phyloP scores from a whole-genome alignment of 148 eudicot genomes.

The Chenopodium berlandieri region DNA sequence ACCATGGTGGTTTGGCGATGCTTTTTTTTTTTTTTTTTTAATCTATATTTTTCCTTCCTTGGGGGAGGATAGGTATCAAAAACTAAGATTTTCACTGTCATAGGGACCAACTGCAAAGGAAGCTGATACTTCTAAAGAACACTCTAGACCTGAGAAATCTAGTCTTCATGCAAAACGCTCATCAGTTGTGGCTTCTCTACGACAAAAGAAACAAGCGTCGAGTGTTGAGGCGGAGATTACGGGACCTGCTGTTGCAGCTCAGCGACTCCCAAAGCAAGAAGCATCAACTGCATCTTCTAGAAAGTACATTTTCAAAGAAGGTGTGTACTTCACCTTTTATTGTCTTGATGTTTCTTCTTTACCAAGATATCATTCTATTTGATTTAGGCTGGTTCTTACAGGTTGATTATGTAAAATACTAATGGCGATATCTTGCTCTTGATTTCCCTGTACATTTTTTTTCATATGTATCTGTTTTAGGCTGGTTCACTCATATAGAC shows the following conservation, averaged over 20 bases:
- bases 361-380: neutral
- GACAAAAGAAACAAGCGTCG: constrained; percentile 71
- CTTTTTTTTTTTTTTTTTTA: neutral
- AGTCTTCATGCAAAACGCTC: constrained; percentile 58
- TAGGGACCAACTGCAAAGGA: constrained; percentile 71
- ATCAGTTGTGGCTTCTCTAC: constrained; percentile 46
- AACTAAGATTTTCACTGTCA: neutral
- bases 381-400: neutral
- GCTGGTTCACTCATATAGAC: too few relatives aligned
- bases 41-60: too few relatives aligned
- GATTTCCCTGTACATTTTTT: neutral
- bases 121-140: constrained; percentile 56
- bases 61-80: constrained; percentile 5
- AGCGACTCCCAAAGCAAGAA: constrained; percentile 76
- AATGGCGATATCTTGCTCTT: neutral
- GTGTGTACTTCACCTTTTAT: constrained; percentile 28
- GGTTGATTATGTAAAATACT: neutral
- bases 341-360: neutral
- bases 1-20: neutral
- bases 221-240: constrained; percentile 87
- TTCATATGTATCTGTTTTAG: too few relatives aligned
- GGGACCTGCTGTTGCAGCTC: constrained; percentile 64
- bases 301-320: constrained; percentile 71
- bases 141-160: constrained; percentile 54
- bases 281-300: constrained; percentile 87